Conservation (phyloP, 1,284 basidiomycete species). For the Cutaneotrichosporon cavernicola region DNA sequence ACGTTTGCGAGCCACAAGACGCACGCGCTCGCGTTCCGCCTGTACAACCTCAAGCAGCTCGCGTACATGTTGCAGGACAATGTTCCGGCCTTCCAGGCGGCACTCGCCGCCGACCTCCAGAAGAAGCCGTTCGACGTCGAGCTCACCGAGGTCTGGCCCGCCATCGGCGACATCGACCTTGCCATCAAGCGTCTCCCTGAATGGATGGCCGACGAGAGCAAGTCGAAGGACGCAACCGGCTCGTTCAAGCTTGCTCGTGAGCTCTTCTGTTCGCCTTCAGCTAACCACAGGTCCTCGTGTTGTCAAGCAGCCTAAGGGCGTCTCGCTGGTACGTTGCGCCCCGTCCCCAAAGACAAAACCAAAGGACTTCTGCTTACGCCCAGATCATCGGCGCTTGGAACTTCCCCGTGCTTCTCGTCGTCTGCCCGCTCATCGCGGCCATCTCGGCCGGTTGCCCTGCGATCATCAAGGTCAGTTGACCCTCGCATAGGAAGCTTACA, state of each 20-base stretch:
- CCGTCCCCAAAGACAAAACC: not conserved
- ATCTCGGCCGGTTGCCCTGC: slow-evolving; percentile 76
- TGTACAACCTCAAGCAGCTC: slow-evolving; percentile 65
- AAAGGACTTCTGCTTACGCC: slow-evolving; percentile 15
- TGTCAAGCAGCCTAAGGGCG: slow-evolving; percentile 73
- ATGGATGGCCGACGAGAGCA: slow-evolving; percentile 70
- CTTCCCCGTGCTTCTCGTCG: slow-evolving; percentile 59
- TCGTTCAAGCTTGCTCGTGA: slow-evolving; percentile 46
- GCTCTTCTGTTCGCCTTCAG: slow-evolving; percentile 7
- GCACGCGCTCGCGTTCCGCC: slow-evolving; percentile 59
- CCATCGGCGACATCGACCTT: slow-evolving; percentile 63
- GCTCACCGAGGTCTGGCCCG: slow-evolving; percentile 50
- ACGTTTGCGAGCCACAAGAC: slow-evolving; percentile 61
- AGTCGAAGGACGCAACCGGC: slow-evolving; percentile 57
- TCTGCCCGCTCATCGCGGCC: slow-evolving; percentile 66
- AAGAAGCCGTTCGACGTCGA: slow-evolving; percentile 52
- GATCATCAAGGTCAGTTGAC: slow-evolving; percentile 61
- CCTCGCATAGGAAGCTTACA: slow-evolving; percentile 13
- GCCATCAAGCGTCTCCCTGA: slow-evolving; percentile 68
- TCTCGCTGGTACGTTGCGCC: slow-evolving; percentile 59
- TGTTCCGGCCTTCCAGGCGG: slow-evolving; percentile 56
- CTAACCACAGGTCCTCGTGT: slow-evolving; percentile 66
- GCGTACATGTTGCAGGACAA: slow-evolving; percentile 65
- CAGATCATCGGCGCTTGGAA: slow-evolving; percentile 56
- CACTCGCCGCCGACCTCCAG: slow-evolving; percentile 60